Base-by-base conservation (phyloP, 768 basidiomycete genomes). In the Tylopilus rubrobrunneus region DNA sequence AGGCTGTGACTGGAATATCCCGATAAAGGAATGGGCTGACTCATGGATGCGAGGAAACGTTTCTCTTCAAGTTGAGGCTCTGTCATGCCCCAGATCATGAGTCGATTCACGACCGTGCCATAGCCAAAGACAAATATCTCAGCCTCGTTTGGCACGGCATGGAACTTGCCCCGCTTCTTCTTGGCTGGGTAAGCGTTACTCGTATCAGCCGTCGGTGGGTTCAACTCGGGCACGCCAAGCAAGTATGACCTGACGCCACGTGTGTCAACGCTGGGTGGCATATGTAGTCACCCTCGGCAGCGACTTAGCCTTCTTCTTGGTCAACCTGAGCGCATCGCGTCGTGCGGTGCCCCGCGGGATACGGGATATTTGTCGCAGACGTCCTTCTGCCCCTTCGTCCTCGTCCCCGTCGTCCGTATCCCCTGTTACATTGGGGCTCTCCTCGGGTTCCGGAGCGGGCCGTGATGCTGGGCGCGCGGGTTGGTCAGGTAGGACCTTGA, bases 51-150 rank as follows among this genome's bases (percentile, higher is more conserved):
- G 56, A 98, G 73, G 63, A 98, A 93, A 9, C 93, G 78, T 68
- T 82, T 89, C 74, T 98, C 95, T n/a, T n/a, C n/a, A n/a, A n/a
- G n/a, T 64, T 97, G 91, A 6, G 83, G 76, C 67, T 97, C 92
- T 37, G 90, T 87, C 94, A 98, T 97, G 25, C 95, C 95, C 95
- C 95, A 98, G 48, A 96, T n/a, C n/a, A n/a, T n/a, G n/a, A n/a
- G n/a, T n/a, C n/a, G n/a, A n/a, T n/a, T 90, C 25, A 98, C 95
- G 27, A 96, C 89, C 0, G 92, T 94, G 12, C 95, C 95, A 66
- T 96, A 97, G 57, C 87, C 82, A 71, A 97, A 98, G 59, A 97
- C 73, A 69, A 96, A 97, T 51, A 97, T 88, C 70, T 97, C 95
- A 9, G 89, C 88, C 58, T 87, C 85, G 31, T 78, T 79, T 6